Conservation (phyloP, 129 eudicot genomes). For the Flaveria bidentis region DNA sequence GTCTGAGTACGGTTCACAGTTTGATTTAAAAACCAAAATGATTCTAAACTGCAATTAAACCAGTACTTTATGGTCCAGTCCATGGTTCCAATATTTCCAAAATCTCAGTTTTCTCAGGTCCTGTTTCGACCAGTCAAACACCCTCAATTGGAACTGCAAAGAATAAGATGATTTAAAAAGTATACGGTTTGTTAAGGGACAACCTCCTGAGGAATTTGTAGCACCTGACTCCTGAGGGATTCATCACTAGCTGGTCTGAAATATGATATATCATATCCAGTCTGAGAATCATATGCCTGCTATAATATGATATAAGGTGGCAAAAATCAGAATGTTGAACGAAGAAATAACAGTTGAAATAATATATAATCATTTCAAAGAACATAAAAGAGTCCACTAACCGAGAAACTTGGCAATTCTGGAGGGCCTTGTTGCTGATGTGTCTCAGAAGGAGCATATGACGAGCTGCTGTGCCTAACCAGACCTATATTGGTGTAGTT, state of each 20-base stretch:
- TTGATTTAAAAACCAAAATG: background rate
- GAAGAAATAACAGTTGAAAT: background rate
- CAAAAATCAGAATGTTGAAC: constrained; percentile 26
- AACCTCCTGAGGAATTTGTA: constrained; percentile 84
- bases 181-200: constrained; percentile 6
- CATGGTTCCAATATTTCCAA: background rate
- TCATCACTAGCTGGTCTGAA: constrained; percentile 74
- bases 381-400: constrained; percentile 35
- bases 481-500: constrained; percentile 63
- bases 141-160: background rate
- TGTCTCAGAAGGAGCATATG: constrained; percentile 57
- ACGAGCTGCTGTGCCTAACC: constrained; percentile 50
- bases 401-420: constrained; percentile 76
- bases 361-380: background rate
- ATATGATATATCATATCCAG: constrained; percentile 71
- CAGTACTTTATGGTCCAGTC: background rate
- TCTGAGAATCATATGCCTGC: constrained; percentile 81
- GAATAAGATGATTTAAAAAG: constrained; percentile 6
- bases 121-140: background rate
- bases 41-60: background rate
- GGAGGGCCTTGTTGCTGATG: constrained; percentile 61
- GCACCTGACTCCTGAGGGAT: constrained; percentile 54
- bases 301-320: background rate
- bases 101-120: background rate
- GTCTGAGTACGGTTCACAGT: background rate